Percentiles rank a stretch among this genome's conserved stretches.
Evolutionary conservation across 805 yeast genomes (phyloP).

Genomic region (Zygoascus ofunaensis): DNA sequence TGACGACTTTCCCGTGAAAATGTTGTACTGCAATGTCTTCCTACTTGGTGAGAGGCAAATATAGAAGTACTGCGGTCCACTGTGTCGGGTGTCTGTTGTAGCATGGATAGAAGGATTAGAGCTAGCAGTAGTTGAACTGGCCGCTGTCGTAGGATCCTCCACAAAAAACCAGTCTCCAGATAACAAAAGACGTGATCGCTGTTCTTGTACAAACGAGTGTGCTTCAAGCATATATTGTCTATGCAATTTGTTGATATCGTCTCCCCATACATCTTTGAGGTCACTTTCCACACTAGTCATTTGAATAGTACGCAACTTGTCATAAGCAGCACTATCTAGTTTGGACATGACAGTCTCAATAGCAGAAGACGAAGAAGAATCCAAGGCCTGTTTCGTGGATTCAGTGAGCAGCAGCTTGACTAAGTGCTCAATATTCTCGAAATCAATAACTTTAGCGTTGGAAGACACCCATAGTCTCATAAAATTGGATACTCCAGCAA

Average conservation of each 20-base stretch:
- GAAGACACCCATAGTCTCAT: slow-evolving; percentile 60
- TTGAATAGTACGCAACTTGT: slow-evolving; percentile 47
- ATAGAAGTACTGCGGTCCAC: slow-evolving; percentile 39
- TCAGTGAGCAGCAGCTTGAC: slow-evolving; percentile 31
- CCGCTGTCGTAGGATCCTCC: slow-evolving; percentile 37
- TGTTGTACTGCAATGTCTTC: slow-evolving; percentile 50
- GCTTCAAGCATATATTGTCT: slow-evolving; percentile 46
- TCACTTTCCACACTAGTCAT: slow-evolving; percentile 27
- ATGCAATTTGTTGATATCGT: slow-evolving; percentile 41
- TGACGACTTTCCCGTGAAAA: slow-evolving; percentile 40
- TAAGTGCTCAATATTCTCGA: slow-evolving; percentile 41
- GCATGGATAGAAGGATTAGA: background rate
- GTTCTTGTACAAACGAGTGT: slow-evolving; percentile 62
- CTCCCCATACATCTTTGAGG: slow-evolving; percentile 38
- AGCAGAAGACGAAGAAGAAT: slow-evolving; percentile 13
- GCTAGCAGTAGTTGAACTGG: slow-evolving; percentile 1
- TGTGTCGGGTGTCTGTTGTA: slow-evolving; percentile 1
- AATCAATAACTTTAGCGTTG: slow-evolving; percentile 44
- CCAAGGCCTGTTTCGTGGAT: slow-evolving; percentile 16
- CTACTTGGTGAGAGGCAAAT: slow-evolving; percentile 60
- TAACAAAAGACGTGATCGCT: slow-evolving; percentile 59
- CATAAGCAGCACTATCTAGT: slow-evolving; percentile 37
- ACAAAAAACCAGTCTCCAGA: slow-evolving; percentile 77
- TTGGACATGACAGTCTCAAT: slow-evolving; percentile 40
- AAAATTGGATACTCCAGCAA: slow-evolving; percentile 46